These are phyloP conservation scores for Saccharomyces pastorianus DNA, from an alignment of 1,139 yeast species.

Conservation along the genomic window DNA sequence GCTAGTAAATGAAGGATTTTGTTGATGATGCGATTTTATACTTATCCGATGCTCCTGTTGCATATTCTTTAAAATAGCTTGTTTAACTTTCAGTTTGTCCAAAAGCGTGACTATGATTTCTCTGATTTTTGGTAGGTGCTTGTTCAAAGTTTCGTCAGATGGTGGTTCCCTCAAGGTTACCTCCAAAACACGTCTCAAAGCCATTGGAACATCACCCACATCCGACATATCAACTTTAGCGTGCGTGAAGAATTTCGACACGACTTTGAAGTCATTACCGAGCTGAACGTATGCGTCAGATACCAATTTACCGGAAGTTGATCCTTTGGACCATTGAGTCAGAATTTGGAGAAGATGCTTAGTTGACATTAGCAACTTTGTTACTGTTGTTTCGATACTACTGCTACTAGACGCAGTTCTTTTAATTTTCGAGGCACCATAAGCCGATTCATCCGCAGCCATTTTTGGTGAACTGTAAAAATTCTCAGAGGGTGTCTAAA, in stretches of 20 bases:
- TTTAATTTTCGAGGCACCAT: background rate
- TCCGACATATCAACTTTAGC: slow-evolving; percentile 66
- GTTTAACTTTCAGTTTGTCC: slow-evolving; percentile 75
- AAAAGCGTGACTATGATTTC: slow-evolving; percentile 77
- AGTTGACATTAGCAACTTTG: slow-evolving; percentile 77
- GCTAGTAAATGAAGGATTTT: slow-evolving; percentile 6
- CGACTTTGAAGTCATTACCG: slow-evolving; percentile 88
- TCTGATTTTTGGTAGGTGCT: slow-evolving; percentile 75
- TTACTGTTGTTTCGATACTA: slow-evolving; percentile 77
- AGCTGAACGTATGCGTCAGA: slow-evolving; percentile 86
- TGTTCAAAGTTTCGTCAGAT: slow-evolving; percentile 72
- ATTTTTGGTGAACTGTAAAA: background rate
- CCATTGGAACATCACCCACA: slow-evolving; percentile 69
- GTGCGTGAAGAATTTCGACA: slow-evolving; percentile 62
- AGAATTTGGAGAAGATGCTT: slow-evolving; percentile 80
- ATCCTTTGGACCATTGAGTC: slow-evolving; percentile 83
- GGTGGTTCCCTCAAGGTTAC: slow-evolving; percentile 82
- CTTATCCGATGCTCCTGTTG: slow-evolving; percentile 17
- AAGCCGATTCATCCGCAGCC: background rate
- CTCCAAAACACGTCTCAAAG: slow-evolving; percentile 68
- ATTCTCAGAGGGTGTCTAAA: background rate
- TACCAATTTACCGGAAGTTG: slow-evolving; percentile 73
- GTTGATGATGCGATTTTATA: slow-evolving; percentile 6
- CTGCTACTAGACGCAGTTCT: slow-evolving; percentile 26
- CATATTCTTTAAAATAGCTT: slow-evolving; percentile 39